Percentiles rank a stretch among this genome's conserved stretches.
Conservation (phyloP, 148 eudicot genomes). For the Persicaria tinctoria region DNA sequence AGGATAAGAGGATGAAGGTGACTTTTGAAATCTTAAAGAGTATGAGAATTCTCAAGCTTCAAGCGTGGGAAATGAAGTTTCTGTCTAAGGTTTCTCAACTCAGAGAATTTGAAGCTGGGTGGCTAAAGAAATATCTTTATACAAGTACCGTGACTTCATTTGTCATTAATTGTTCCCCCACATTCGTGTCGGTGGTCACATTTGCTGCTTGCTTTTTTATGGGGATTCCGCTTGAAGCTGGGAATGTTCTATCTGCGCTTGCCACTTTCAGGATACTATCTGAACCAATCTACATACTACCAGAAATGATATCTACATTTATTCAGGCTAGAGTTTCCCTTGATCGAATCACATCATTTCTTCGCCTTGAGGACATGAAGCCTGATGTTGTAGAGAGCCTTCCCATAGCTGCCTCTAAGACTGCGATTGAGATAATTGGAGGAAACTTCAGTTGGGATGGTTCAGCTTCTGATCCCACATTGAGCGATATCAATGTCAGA, state of each 20-base stretch:
- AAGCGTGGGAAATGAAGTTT: conserved; percentile 54
- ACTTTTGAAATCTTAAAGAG: conserved; percentile 43
- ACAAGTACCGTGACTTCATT: conserved; percentile 31
- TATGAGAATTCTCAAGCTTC: conserved; percentile 53
- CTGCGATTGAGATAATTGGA: conserved; percentile 31
- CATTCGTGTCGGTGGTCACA: conserved; percentile 37
- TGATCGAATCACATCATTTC: conserved; percentile 42
- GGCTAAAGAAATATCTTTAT: conserved; percentile 36
- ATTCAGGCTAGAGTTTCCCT: conserved; percentile 48
- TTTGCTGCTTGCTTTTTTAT: conserved; percentile 33
- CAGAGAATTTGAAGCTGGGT: conserved; percentile 28
- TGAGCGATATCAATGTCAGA: conserved; percentile 23
- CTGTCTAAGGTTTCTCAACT: conserved; percentile 38
- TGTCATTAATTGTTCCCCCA: conserved; percentile 42
- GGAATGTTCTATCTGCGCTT: conserved; percentile 38
- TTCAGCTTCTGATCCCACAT: conserved; percentile 22
- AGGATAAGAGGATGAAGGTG: conserved; percentile 46
- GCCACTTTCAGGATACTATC: conserved; percentile 38
- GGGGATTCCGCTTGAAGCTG: conserved; percentile 47
- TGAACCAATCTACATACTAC: conserved; percentile 30
- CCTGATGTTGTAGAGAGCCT: conserved; percentile 27
- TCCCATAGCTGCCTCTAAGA: conserved; percentile 25
- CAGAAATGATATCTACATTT: conserved; percentile 38
- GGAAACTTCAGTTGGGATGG: conserved; percentile 53
- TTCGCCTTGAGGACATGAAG: conserved; percentile 39